Base-by-base conservation (phyloP, 768 basidiomycete genomes). In the Calvatia gigantea region DNA sequence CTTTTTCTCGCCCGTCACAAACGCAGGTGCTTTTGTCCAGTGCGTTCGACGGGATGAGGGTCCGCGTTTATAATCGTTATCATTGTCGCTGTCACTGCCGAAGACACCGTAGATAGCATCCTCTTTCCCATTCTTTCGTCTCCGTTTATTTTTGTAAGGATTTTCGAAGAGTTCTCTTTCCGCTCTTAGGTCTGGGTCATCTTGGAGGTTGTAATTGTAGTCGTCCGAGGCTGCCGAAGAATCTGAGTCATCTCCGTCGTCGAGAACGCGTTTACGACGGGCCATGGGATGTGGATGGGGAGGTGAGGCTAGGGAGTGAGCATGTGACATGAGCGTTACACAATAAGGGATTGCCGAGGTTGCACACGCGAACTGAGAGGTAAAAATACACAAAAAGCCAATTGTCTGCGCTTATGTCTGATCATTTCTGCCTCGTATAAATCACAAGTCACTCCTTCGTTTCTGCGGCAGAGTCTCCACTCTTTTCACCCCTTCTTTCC, bases 1-100 rank as follows among this genome's bases (percentile, higher is more conserved):
- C 31, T 76, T 73, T 62, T 75, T 77, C 57, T 82, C 78, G 15
- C 84, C 76, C 1, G 83, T 78, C 11, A 89, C 82, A 64, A 92
- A 93, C 1, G 86, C 79, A 11, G 90, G 90, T 2, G 86, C 84
- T 72, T 85, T 88, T 23, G 87, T 79, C 83, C 89, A 90, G 67
- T 89, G 81, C 15, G 71, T 79, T 61, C 74, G 78, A 65, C 75
- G 79, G 51, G 65, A 61, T 50, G 60, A 70, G 39, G 59, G 62
- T 19, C 63, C 62, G 29, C 58, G 60, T 17, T 57, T 61, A 17
- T 59, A 66, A 43, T 63, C 63, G 23, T 70, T 75, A 48, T 87
- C 88, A 19, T 85, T 81, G 21, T 89, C 87, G 60, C 84, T 86
- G 51, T 88, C 83, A 4, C 84, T 82, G 1, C 73, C 87, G 69